A percentile compares a stretch with the other conserved stretches of the same genome.
These are phyloP conservation scores for Gossypium lobatum DNA, from an alignment of 441 rosid genomes.

Conservation along the genomic window DNA sequence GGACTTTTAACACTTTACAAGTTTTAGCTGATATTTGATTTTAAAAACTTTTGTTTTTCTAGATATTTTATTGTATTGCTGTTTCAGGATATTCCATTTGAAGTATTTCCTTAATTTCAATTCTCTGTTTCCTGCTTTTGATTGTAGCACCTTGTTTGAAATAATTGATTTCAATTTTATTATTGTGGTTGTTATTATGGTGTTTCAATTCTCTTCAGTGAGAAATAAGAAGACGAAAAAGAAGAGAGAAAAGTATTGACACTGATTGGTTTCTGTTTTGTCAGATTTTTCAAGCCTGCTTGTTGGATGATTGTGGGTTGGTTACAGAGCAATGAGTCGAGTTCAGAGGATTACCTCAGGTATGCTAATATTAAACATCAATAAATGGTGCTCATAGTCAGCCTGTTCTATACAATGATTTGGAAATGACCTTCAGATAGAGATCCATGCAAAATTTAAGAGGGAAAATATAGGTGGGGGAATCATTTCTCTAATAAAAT, in stretches of 20 bases:
- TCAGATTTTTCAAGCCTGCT: not conserved
- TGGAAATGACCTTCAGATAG: not conserved
- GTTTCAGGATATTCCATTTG: not conserved
- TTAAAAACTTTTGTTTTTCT: no score
- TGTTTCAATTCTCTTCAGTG: not conserved
- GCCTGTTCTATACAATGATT: not conserved
- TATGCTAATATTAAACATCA: slow-evolving; percentile 12
- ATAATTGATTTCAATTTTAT: not conserved
- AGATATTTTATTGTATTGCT: no score
- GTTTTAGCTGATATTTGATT: no score
- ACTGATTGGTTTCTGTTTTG: not conserved
- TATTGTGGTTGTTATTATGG: not conserved
- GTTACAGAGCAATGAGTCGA: slow-evolving; percentile 31
- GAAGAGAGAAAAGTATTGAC: not conserved
- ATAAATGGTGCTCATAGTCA: not conserved
- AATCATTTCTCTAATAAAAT: not conserved
- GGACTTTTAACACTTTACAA: no score
- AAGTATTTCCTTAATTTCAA: not conserved
- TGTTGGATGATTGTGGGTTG: slow-evolving; percentile 28
- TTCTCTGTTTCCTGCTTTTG: not conserved
- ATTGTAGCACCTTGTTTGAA: not conserved
- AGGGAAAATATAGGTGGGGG: not conserved
- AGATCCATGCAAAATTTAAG: no score
- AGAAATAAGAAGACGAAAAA: not conserved
- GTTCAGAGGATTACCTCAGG: slow-evolving; percentile 30